A percentile compares a stretch with the other conserved stretches of the same genome.
phyloP scores from a whole-genome alignment of 106 monocot species.

The Acanthochlamys bracteata region DNA sequence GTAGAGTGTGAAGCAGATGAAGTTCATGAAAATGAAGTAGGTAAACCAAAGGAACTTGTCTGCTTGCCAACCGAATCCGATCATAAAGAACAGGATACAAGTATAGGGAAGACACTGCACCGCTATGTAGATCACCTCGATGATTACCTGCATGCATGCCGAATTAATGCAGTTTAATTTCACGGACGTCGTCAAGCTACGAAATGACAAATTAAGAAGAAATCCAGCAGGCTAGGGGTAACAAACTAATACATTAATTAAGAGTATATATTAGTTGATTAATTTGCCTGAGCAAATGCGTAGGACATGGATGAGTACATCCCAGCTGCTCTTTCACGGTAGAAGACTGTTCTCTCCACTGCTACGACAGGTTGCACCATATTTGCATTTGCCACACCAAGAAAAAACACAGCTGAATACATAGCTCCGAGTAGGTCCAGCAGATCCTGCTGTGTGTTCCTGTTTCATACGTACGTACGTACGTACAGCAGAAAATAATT shows the following conservation, averaged over 20 bases:
- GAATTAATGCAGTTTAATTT: too few relatives aligned
- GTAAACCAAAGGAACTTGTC: conserved; percentile 18
- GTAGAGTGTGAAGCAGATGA: conserved; percentile 6
- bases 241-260: too few relatives aligned
- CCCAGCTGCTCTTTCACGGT: conserved; percentile 89
- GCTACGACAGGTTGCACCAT: conserved; percentile 66
- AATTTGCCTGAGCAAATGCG: conserved; percentile 94
- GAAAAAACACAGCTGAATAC: conserved; percentile 63
- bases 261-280: too few relatives aligned
- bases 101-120: background rate
- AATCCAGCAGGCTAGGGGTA: too few relatives aligned
- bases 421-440: conserved; percentile 56
- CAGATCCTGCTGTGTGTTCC: conserved; percentile 61
- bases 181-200: too few relatives aligned
- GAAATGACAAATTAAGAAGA: too few relatives aligned
- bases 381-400: conserved; percentile 50
- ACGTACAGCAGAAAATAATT: background rate
- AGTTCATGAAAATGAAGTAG: conserved; percentile 11
- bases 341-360: conserved; percentile 82
- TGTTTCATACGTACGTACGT: conserved; percentile 20
- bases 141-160: conserved; percentile 6
- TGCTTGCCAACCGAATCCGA: conserved; percentile 9
- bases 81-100: conserved; percentile 1
- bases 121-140: conserved; percentile 8
- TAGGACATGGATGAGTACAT: conserved; percentile 89